Base-by-base conservation (phyloP, 192 early-diverging fungal genomes). In the Backusella tarrabulga region DNA sequence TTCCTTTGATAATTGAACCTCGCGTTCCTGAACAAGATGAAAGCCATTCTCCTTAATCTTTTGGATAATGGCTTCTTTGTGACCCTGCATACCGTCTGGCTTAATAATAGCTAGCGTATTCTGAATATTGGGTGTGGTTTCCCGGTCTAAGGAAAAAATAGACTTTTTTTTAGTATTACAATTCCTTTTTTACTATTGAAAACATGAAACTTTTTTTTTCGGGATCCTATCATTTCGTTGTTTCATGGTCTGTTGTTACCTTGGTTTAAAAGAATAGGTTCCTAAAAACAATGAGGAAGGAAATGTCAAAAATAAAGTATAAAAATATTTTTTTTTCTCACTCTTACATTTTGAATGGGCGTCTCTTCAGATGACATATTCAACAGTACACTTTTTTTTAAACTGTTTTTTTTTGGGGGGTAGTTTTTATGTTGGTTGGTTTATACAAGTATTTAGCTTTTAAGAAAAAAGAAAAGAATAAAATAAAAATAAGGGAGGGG, bases 51-150 rank as follows among this genome's bases (percentile, higher is more conserved):
- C 56, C 15, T 67, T 29, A 26, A 78, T 80, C 79, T 86, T 88
- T 67, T 85, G 77, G 46, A 87, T 85, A 36, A 83, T 74, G 12
- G 85, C 84, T 73, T 88, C 78, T 76, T 88, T 85, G 11, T 76
- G 34, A 26, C 75, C 79, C 76, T 12, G 83, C 79, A 87, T 80
- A 38, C 84, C 88, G 71, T 90, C 88, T 34, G 89, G 89, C 79
- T 88, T 89, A 79, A 90, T 85, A 26, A 90, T 68, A 54, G 88
- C 89, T 71, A 90, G 84, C 11, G 89, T 89, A 52, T 81, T 79
- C 79, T 87, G 69, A 9, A 40, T 26, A 71, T 67, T 67, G 32
- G 63, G 46, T 21, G 46, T 50, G 1, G 15, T 50, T 63, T 63
- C 56, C 56, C 56, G 56, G 56, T 63, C 56, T 63, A 63, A 63